Evolutionary conservation across 768 basidiomycete species (phyloP).

Genomic region (Serendipita sp.): DNA sequence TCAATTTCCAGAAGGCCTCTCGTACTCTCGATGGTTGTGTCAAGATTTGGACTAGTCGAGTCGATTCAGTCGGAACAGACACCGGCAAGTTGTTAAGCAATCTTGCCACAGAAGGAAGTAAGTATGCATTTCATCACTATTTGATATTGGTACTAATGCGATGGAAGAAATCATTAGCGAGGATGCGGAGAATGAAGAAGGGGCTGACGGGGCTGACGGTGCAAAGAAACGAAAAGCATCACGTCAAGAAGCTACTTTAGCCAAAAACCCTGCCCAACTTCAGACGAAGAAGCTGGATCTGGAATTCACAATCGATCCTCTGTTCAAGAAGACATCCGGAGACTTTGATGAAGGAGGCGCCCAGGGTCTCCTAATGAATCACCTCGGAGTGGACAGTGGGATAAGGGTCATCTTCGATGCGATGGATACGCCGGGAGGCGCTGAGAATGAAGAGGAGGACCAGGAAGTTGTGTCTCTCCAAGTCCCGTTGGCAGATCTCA

Average conservation of each 20-base stretch:
- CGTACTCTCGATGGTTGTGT: slow-evolving; percentile 97
- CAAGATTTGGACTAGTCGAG: slow-evolving; percentile 97
- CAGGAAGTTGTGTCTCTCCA: slow-evolving; percentile 24
- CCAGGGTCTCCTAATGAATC: slow-evolving; percentile 91
- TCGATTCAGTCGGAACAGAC: slow-evolving; percentile 92
- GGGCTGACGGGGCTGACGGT: slow-evolving; percentile 44
- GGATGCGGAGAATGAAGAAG: slow-evolving; percentile 43
- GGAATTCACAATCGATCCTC: slow-evolving; percentile 89
- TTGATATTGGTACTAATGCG: slow-evolving; percentile 14
- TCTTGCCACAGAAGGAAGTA: slow-evolving; percentile 49
- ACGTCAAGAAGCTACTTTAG: slow-evolving; percentile 71
- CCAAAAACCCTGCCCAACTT: slow-evolving; percentile 65
- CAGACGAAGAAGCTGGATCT: slow-evolving; percentile 80
- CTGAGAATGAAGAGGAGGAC: slow-evolving; percentile 53
- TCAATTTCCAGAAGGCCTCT: slow-evolving; percentile 98
- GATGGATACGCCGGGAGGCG: slow-evolving; percentile 70
- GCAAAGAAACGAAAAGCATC: slow-evolving; percentile 40
- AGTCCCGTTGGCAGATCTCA: slow-evolving; percentile 32
- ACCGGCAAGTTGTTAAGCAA: slow-evolving; percentile 91
- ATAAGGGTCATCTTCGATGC: slow-evolving; percentile 93
- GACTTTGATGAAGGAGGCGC: slow-evolving; percentile 99
- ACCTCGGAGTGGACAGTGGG: slow-evolving; percentile 62
- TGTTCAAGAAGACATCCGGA: slow-evolving; percentile 94
- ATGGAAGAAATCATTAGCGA: slow-evolving; percentile 12
- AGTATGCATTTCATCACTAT: slow-evolving; percentile 12